Base-by-base conservation (phyloP, 2,329 filamentous ascomycete species). In the Colletotrichum siamense region DNA sequence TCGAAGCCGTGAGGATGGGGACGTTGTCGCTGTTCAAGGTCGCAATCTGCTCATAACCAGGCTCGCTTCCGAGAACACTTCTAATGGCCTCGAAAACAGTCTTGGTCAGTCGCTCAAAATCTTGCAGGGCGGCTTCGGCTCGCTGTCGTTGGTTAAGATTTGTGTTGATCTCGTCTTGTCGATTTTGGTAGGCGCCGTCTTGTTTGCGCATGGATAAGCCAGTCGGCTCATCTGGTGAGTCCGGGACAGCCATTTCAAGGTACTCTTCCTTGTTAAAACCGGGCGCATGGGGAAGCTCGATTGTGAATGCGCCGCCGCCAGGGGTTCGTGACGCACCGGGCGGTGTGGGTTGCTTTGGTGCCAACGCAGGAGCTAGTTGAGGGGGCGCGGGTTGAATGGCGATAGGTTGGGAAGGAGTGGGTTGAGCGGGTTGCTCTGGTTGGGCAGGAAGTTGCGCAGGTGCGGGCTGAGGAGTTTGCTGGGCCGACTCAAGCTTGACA, bases 101-200 rank as follows among this genome's bases (percentile, higher is more conserved):
- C 69, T 92, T 88, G 5, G 98, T 87, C 64, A 96, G 90, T 49
- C 91, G 90, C 72, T 94, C 91, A 15, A 99, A 86, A 71, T 93
- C 92, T 69, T 93, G 87, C 62, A 96, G 89, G 59, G 95, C 94
- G 13, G 92, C 89, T 79, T 98, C 93, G 6, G 94, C 94, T 81
- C 96, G 93, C 80, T 98, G 93, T 67, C 94, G 93, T 83, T 98
- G 95, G 81, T 98, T 95, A 4, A 95, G 87, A 57, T 91, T 92
- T 61, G 93, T 85, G 18, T 91, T 88, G 24, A 94, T 86, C 4
- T 91, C 84, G 66, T 90, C 91, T 71, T 91, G 90, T 15, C 90
- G 88, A 9, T 88, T 69, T 57, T 76, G 66, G 32, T 76, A 69
- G 32, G 57, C 89, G 66, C 87, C 86, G 28, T 88, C 86, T 49